Base-by-base conservation (phyloP, 257 asterid species). In the Echium plantagineum region DNA sequence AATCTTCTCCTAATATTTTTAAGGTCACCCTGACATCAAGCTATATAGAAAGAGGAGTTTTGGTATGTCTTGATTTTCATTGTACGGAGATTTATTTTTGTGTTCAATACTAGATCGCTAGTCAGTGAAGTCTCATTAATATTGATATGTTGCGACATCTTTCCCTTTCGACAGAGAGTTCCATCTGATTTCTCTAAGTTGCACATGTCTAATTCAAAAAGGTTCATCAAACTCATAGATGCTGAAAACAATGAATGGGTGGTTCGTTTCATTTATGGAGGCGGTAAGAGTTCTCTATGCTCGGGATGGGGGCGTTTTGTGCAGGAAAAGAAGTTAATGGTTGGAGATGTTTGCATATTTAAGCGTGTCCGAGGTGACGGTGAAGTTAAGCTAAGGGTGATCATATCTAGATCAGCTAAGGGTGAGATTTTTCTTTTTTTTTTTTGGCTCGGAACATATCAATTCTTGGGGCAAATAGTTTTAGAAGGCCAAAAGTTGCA, bases 341-440 rank as follows among this genome's bases (percentile, higher is more conserved):
- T 15, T 2, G 71, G 68, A 57, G 75, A 71, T 42, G 52, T 28
- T 22, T 66, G 72, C 28, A 42, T 21, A 21, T 66, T 71, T 52
- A 64, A 71, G 61, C 53, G 53, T 24, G 57, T 71, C 59, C 64
- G 22, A 0, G 21, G 1, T 24, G 24, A 24, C 12, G 42, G 51
- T 12, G 58, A 32, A 18, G 32, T 35, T 21, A 31, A 35, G 3
- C 7, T 65, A 35, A 71, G 57, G n/a, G 57, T 71, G 55, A 26
- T 13, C 46, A 35, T 9, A 4, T 35, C 46, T 35, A 53, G 57
- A 53, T 7, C 5, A 7, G 17, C 15, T 28, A 28, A 28, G n/a
- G n/a, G n/a, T n/a, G n/a, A n/a, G n/a, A n/a, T n/a, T n/a, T n/a
- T n/a, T n/a, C n/a, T n/a, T n/a, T n/a, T 6, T 28, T 28, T 28